These are phyloP conservation scores for Auriscalpium vulgare DNA, from an alignment of 768 basidiomycete species.

Conservation along the genomic window DNA sequence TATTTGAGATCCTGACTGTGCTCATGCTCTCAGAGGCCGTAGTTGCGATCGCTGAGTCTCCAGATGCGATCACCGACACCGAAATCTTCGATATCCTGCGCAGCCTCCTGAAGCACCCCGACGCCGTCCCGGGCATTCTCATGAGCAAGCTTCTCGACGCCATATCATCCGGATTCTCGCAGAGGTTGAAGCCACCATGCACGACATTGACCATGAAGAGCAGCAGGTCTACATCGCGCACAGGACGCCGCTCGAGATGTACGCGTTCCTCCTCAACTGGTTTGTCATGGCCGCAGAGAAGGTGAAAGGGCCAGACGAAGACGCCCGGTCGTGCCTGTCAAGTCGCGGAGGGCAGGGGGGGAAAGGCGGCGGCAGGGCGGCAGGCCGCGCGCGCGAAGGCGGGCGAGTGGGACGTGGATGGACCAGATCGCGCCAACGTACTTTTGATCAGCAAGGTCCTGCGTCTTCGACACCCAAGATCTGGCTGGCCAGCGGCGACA, in stretches of 20 bases:
- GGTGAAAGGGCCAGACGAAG: constrained; percentile 47
- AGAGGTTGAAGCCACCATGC: constrained; percentile 64
- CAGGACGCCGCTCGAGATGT: constrained; percentile 78
- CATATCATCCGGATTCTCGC: constrained; percentile 64
- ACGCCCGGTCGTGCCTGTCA: constrained; percentile 39
- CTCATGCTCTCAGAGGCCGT: constrained; percentile 52
- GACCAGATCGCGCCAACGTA: constrained; percentile 67
- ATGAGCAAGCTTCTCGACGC: constrained; percentile 89
- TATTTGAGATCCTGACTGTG: not conserved
- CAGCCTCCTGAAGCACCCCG: constrained; percentile 70
- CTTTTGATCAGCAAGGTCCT: constrained; percentile 67
- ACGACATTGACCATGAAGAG: constrained; percentile 64
- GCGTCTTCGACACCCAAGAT: constrained; percentile 63
- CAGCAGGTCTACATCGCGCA: constrained; percentile 54
- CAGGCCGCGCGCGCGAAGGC: constrained; percentile 32
- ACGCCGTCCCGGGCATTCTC: constrained; percentile 48
- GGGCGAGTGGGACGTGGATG: constrained; percentile 63
- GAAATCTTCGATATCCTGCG: constrained; percentile 78
- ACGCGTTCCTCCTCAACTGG: constrained; percentile 89
- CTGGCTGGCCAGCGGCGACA: constrained; percentile 83
- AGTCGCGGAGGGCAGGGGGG: constrained; percentile 53
- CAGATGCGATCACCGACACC: constrained; percentile 59
- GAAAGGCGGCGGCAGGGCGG: constrained; percentile 37
- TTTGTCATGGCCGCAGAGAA: constrained; percentile 79
- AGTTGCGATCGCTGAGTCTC: constrained; percentile 66